phyloP scores from a whole-genome alignment of 2,329 filamentous ascomycete species.

The Cladobotryum mycophilum region DNA sequence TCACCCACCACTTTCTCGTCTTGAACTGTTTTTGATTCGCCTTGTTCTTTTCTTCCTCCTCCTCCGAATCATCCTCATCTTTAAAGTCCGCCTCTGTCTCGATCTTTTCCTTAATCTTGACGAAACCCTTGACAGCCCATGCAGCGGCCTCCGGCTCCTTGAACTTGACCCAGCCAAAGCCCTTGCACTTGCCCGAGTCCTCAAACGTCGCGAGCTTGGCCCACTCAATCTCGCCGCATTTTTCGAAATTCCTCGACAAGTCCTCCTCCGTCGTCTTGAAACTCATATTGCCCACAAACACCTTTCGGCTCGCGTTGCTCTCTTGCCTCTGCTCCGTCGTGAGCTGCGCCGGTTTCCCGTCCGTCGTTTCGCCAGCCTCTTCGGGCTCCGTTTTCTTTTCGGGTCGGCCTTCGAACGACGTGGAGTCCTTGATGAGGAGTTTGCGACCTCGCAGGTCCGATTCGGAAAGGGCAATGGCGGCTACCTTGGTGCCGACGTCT shows the following conservation, averaged over 20 bases:
- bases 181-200: constrained; percentile 96
- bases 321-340: constrained; percentile 30
- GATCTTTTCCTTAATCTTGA: constrained; percentile 61
- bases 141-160: constrained; percentile 69
- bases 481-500: constrained; percentile 60
- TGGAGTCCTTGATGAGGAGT: constrained; percentile 88
- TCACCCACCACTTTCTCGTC: constrained; percentile 74
- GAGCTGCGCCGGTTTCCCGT: constrained; percentile 26
- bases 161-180: constrained; percentile 93
- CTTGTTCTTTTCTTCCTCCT: constrained; percentile 34
- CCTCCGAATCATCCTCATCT: constrained; percentile 41
- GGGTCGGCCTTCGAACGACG: constrained; percentile 84
- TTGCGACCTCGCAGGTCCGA: constrained; percentile 68
- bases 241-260: constrained; percentile 71
- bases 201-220: constrained; percentile 92
- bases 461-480: constrained; percentile 83
- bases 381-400: constrained; percentile 48
- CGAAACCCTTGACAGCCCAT: constrained; percentile 66
- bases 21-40: constrained; percentile 46
- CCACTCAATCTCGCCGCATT: constrained; percentile 76
- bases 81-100: constrained; percentile 58
- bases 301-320: constrained; percentile 64
- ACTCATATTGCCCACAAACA: constrained; percentile 87
- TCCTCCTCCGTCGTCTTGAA: constrained; percentile 79
- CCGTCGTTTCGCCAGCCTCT: constrained; percentile 20